Evolutionary conservation across 768 basidiomycete genomes (phyloP).

Genomic region (Trametes maxima): DNA sequence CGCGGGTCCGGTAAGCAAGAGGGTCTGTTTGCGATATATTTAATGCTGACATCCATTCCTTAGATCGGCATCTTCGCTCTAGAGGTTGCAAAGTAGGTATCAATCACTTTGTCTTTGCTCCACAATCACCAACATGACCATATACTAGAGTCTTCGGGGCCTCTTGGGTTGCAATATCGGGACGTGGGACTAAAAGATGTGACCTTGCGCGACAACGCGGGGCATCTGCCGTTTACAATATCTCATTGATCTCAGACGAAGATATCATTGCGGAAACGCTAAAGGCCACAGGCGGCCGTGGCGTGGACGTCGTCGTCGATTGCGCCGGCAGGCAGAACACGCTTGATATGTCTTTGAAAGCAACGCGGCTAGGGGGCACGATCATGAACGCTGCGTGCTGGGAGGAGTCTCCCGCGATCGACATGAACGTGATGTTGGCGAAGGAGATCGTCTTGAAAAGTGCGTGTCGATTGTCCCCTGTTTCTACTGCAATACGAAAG

Average conservation of each 20-base stretch:
- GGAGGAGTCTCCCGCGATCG: slow-evolving; percentile 38
- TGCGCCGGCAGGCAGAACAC: slow-evolving; percentile 46
- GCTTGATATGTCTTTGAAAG: slow-evolving; percentile 39
- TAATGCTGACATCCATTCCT: background rate
- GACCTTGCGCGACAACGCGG: slow-evolving; percentile 40
- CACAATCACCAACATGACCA: too few species aligned
- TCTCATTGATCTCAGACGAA: slow-evolving; percentile 27
- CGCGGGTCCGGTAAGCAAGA: slow-evolving; percentile 44
- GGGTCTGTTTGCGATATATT: background rate
- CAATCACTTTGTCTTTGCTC: background rate
- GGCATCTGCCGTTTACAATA: slow-evolving; percentile 42
- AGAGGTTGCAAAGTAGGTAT: slow-evolving; percentile 21
- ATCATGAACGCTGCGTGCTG: slow-evolving; percentile 49
- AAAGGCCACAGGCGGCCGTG: slow-evolving; percentile 34
- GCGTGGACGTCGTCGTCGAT: slow-evolving; percentile 50
- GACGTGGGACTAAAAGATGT: slow-evolving; percentile 43
- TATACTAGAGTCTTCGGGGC: slow-evolving; percentile 28
- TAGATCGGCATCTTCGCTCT: slow-evolving; percentile 29
- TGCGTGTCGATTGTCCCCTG: slow-evolving; percentile 18
- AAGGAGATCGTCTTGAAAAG: slow-evolving; percentile 45
- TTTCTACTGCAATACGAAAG: background rate
- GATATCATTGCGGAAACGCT: slow-evolving; percentile 30
- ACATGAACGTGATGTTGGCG: slow-evolving; percentile 41
- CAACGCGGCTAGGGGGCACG: slow-evolving; percentile 42
- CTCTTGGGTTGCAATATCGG: slow-evolving; percentile 41